Base-by-base conservation (phyloP, 163 green algal species). In the Chlorella variabilis region DNA sequence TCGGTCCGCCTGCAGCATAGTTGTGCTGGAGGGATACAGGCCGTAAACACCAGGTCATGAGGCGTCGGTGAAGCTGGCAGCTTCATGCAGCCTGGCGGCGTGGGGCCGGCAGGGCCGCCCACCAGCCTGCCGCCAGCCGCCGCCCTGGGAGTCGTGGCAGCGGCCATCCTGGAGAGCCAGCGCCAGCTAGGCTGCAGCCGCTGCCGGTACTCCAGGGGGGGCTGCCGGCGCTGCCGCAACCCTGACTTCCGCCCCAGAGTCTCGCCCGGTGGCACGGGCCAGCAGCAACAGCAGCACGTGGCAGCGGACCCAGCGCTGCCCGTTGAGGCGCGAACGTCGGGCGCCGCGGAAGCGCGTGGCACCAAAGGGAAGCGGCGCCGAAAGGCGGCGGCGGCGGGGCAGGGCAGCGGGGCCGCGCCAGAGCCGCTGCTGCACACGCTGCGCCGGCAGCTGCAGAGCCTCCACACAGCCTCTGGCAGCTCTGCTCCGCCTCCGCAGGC, bases 141-240 rank as follows among this genome's bases (percentile, higher is more conserved):
- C 54, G 54, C 54, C 7, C 54, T 29, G n/a, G n/a, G n/a, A n/a
- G n/a, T n/a, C 1, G 70, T 77, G 31, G 70, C 70, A 36, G 48
- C 70, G 1, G 71, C 71, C 4, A 34, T 78, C 20, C 29, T 38
- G 7, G 71, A 76, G 31, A 63, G n/a, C 1, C 63, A 48, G 39
- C 36, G 54, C 39, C 51, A 41, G 63, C 78, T 83, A 17, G 84
- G 84, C 31, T 88, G 84, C 66, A 66, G 42, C 74, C 83, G 73
- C 48, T 88, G 84, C 54, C 71, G 84, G 34, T 88, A 80, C 31
- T 61, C 77, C 0, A 38, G 31, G 21, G 41, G 61, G 42, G 84
- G 84, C 25, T 88, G 84, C 59, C 45, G 34, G 5, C 78, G 73
- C 31, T 88, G 84, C 63, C 71, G 83, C 29, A 63, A 63, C 58